Conservation (phyloP, 148 eudicot species). For the Selenicereus undatus region DNA sequence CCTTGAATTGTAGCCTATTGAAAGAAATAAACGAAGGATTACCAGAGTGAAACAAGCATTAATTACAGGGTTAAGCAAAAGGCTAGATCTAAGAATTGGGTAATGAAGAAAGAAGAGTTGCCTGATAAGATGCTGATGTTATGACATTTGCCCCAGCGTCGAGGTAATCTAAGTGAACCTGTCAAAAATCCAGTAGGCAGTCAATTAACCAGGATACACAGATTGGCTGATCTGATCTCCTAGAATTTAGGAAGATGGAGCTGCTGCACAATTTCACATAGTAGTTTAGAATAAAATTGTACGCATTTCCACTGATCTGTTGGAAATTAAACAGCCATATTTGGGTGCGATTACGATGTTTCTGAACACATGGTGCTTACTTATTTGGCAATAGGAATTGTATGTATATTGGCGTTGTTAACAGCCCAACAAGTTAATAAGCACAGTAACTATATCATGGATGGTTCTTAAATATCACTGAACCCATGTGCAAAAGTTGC, state of each 20-base stretch:
- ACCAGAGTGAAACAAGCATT: background rate
- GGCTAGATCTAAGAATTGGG: background rate
- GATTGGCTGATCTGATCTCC: background rate
- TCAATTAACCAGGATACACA: background rate
- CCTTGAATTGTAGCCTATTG: conserved; percentile 67
- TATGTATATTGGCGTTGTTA: background rate
- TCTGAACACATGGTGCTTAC: background rate
- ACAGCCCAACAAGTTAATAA: background rate
- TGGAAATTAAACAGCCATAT: background rate
- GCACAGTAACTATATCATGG: background rate
- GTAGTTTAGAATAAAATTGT: background rate
- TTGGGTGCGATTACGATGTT: background rate
- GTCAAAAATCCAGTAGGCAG: background rate
- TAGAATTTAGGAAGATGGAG: no score
- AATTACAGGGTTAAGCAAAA: background rate
- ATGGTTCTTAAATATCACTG: background rate
- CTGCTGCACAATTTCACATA: background rate
- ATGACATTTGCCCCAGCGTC: conserved; percentile 65
- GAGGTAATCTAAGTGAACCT: conserved; percentile 72
- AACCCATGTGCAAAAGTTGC: no score
- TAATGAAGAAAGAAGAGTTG: conserved; percentile 4
- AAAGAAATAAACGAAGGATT: background rate
- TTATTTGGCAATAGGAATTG: background rate
- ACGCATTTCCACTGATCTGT: background rate
- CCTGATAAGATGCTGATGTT: conserved; percentile 66